Evolutionary conservation across 164 flowering plant genomes (phyloP).

Genomic region (Akebia trifoliata): DNA sequence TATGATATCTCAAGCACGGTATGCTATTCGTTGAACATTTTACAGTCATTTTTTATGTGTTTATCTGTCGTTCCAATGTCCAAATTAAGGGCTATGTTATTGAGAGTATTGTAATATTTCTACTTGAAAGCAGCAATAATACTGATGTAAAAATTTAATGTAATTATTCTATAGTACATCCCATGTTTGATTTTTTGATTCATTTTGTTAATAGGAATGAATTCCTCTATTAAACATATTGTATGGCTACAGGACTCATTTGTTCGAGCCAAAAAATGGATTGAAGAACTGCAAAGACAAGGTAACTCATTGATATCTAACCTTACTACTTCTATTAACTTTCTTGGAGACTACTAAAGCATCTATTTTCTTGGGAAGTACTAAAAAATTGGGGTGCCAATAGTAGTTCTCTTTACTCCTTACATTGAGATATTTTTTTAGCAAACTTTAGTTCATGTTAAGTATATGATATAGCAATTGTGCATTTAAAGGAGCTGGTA

Average conservation of each 20-base stretch:
- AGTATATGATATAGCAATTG: too few species aligned
- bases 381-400: too few species aligned
- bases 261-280: conserved; percentile 37
- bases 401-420: too few species aligned
- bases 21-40: conserved; percentile 3
- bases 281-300: conserved; percentile 40
- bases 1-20: conserved; percentile 85
- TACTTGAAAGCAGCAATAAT: neutral
- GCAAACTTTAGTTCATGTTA: too few species aligned
- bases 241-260: conserved; percentile 33
- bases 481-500: too few species aligned
- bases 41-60: neutral
- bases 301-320: conserved; percentile 15
- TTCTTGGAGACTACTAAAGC: neutral
- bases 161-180: neutral
- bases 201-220: neutral
- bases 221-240: neutral
- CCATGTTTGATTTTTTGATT: neutral
- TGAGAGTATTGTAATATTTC: neutral
- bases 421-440: neutral
- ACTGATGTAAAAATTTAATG: neutral
- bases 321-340: neutral
- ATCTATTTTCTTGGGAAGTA: neutral
- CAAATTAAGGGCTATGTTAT: neutral
- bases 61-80: neutral